Conservation (phyloP, 1,284 basidiomycete species). For the Coniophora puteana region DNA sequence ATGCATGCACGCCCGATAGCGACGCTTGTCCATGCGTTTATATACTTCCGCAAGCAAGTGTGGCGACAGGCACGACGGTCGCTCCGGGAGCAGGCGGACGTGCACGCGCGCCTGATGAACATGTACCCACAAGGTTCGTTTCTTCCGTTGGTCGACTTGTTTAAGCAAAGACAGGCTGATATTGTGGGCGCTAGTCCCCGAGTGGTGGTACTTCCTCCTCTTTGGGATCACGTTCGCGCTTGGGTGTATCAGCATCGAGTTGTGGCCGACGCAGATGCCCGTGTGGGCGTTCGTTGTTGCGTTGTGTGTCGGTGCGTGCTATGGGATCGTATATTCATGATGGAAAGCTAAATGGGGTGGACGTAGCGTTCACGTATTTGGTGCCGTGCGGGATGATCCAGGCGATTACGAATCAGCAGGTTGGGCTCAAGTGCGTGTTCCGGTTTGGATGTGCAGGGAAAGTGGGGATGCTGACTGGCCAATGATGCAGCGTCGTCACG, state of each 20-base stretch:
- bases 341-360: background rate
- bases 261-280: slow-evolving; percentile 53
- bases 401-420: slow-evolving; percentile 41
- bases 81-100: slow-evolving; percentile 60
- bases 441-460: background rate
- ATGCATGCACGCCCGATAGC: slow-evolving; percentile 23
- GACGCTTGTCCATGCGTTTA: slow-evolving; percentile 60
- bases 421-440: slow-evolving; percentile 33
- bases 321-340: slow-evolving; percentile 9
- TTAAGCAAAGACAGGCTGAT: too few relatives aligned
- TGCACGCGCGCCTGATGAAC: slow-evolving; percentile 67
- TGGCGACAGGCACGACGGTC: slow-evolving; percentile 43
- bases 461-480: too few relatives aligned
- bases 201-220: slow-evolving; percentile 29
- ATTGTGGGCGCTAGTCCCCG: slow-evolving; percentile 23
- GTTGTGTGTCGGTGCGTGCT: slow-evolving; percentile 30
- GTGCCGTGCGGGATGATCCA: slow-evolving; percentile 46
- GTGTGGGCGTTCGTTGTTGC: slow-evolving; percentile 48
- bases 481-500: slow-evolving; percentile 32
- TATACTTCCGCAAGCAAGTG: slow-evolving; percentile 66
- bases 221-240: slow-evolving; percentile 43
- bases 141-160: background rate
- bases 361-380: slow-evolving; percentile 37
- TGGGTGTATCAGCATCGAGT: slow-evolving; percentile 55
- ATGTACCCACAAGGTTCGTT: slow-evolving; percentile 46